Base-by-base conservation (phyloP, 257 asterid species). In the Coffea canephora region DNA sequence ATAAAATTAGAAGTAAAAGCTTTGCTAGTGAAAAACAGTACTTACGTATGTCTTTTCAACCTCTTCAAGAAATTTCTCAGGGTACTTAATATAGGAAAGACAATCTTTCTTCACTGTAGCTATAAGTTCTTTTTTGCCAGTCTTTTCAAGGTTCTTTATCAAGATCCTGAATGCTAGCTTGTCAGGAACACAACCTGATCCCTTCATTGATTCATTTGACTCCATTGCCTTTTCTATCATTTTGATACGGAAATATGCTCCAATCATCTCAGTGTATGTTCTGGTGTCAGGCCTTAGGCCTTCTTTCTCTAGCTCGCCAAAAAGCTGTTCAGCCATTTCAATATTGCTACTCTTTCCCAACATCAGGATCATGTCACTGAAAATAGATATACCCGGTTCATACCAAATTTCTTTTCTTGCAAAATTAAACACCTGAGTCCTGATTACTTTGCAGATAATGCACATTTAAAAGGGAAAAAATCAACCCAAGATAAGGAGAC, bases 221-320 rank as follows among this genome's bases (percentile, higher is more conserved):
- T 85, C 88, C 89, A 92, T 87, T 69, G 94, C 97, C 69, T 88
- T 92, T 34, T 71, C 80, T 76, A 88, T 83, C 93, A 83, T 85
- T 80, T 80, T 90, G 46, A 81, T 92, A 77, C 73, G 84, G 81
- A 92, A 92, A 84, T 92, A 91, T 1, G 92, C 93, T 78, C 96
- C 94, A 45, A 92, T 92, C 83, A 92, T 83, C 84, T 92, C 97
- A 43, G 94, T 87, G 65, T 86, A 92, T 65, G 94, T 86, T 79
- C 93, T 86, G 11, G 89, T 78, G 84, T 92, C 90, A 4, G 92
- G 94, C 74, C 88, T 83, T 74, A 91, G 79, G 49, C 90, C 93
- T 81, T 91, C 94, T 36, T 82, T 86, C 83, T 65, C 84, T 82
- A 91, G 52, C 73, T 88, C 92, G 69, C 75, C 15, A 64, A 91